phyloP scores from a whole-genome alignment of 2,329 filamentous ascomycete species.

The Xylaria digitata region DNA sequence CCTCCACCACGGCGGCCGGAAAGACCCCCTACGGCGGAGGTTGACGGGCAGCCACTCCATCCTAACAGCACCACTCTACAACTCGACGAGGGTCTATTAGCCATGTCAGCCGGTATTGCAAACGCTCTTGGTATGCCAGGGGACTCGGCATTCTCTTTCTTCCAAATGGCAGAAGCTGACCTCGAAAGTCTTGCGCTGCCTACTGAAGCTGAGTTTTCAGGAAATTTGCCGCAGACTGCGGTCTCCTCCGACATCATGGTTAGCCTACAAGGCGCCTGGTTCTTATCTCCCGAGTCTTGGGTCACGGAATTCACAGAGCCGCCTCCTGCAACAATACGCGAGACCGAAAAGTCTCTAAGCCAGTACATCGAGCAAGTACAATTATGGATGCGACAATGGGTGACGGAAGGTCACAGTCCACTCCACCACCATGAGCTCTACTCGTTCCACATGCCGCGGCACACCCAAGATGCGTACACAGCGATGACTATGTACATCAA shows the following conservation, averaged over 20 bases:
- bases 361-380: slow-evolving; percentile 45
- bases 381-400: slow-evolving; percentile 45
- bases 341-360: slow-evolving; percentile 40
- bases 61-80: neutral
- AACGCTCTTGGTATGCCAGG: neutral
- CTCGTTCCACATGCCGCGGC: slow-evolving; percentile 43
- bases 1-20: slow-evolving; percentile 38
- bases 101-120: neutral
- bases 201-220: neutral
- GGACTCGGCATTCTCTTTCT: slow-evolving; percentile 14
- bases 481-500: slow-evolving; percentile 41
- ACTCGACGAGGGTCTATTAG: slow-evolving; percentile 5
- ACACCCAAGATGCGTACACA: slow-evolving; percentile 46
- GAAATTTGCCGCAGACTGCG: slow-evolving; percentile 7
- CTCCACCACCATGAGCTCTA: slow-evolving; percentile 46
- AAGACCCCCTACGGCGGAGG: neutral
- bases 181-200: slow-evolving; percentile 6
- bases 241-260: slow-evolving; percentile 6
- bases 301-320: slow-evolving; percentile 38
- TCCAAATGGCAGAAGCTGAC: slow-evolving; percentile 17
- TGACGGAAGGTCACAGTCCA: slow-evolving; percentile 40
- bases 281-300: slow-evolving; percentile 41
- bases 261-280: slow-evolving; percentile 34
- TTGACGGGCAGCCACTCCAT: neutral
- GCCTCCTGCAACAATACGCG: slow-evolving; percentile 13